These are phyloP conservation scores for Diaporthe longicolla DNA, from an alignment of 2,329 filamentous ascomycete genomes.

Conservation along the genomic window DNA sequence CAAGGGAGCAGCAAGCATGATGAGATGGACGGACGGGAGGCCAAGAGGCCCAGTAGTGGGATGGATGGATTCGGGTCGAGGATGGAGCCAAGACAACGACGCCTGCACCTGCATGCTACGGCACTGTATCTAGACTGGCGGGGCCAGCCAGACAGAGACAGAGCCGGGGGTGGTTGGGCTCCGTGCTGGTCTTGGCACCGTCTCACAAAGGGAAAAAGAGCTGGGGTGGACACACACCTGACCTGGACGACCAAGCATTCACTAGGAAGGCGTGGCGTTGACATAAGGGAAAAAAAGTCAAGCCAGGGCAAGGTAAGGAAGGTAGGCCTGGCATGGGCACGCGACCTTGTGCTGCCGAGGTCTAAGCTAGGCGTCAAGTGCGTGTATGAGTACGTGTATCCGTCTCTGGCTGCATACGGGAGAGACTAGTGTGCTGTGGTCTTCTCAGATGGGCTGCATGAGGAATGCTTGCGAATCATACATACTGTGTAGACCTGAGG, in stretches of 20 bases:
- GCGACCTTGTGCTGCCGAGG: conserved; percentile 24
- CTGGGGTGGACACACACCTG: conserved; percentile 20
- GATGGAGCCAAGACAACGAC: conserved; percentile 26
- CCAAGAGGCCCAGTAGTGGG: no score
- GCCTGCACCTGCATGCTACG: conserved; percentile 14
- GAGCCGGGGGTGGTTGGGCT: conserved; percentile 1
- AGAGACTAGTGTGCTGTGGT: neutral
- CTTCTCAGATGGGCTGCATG: neutral
- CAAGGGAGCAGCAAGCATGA: conserved; percentile 27
- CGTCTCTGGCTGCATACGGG: neutral
- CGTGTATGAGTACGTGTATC: neutral
- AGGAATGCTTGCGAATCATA: neutral
- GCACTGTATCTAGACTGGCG: conserved; percentile 1
- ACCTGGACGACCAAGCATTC: conserved; percentile 16
- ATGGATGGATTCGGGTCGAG: conserved; percentile 6
- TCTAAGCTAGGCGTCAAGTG: neutral
- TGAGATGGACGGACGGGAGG: conserved; percentile 17
- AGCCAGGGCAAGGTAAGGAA: neutral
- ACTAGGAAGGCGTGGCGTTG: conserved; percentile 21
- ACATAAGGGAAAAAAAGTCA: neutral
- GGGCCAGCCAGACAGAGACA: conserved; percentile 1
- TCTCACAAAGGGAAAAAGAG: conserved; percentile 41
- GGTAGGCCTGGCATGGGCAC: neutral
- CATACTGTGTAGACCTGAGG: no score
- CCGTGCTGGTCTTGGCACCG: conserved; percentile 38